phyloP scores from a whole-genome alignment of 2,329 filamentous ascomycete genomes.

The Exophiala aquamarina region DNA sequence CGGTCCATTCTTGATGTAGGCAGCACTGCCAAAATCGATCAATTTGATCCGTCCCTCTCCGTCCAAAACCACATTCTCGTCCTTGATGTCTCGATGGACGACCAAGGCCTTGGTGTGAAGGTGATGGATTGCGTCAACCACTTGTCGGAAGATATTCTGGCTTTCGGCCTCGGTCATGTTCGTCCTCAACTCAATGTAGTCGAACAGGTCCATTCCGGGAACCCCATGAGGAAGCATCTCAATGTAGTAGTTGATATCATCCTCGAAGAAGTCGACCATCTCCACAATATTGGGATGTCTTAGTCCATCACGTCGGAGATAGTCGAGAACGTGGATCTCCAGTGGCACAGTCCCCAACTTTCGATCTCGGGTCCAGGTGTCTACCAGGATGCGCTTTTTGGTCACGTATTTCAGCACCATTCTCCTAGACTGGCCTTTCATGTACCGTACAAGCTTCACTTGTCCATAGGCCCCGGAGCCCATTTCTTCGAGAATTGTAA shows the following conservation, averaged over 20 bases:
- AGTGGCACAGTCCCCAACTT: slow-evolving; percentile 90
- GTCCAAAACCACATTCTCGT: slow-evolving; percentile 95
- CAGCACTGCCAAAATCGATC: slow-evolving; percentile 96
- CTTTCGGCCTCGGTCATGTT: slow-evolving; percentile 97
- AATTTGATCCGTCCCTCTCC: slow-evolving; percentile 94
- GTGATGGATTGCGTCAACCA: slow-evolving; percentile 85
- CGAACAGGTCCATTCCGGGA: slow-evolving; percentile 97
- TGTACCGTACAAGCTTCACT: slow-evolving; percentile 90
- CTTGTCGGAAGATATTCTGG: slow-evolving; percentile 91
- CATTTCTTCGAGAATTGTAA: slow-evolving; percentile 94
- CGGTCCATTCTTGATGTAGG: slow-evolving; percentile 96
- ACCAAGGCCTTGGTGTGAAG: slow-evolving; percentile 87
- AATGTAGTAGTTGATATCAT: slow-evolving; percentile 85
- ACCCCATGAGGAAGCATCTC: slow-evolving; percentile 95
- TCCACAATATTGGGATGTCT: slow-evolving; percentile 67
- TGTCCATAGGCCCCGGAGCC: slow-evolving; percentile 97
- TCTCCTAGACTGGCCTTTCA: slow-evolving; percentile 67
- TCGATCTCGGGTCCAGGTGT: slow-evolving; percentile 96
- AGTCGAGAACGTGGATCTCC: slow-evolving; percentile 96
- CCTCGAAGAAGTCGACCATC: slow-evolving; percentile 68
- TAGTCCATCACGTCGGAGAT: slow-evolving; percentile 71
- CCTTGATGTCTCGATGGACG: slow-evolving; percentile 97
- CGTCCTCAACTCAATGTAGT: slow-evolving; percentile 93
- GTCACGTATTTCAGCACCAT: slow-evolving; percentile 98
- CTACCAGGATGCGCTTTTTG: slow-evolving; percentile 91